phyloP scores from a whole-genome alignment of 1,139 yeast species.

The Zygosaccharomyces pseudobailii region DNA sequence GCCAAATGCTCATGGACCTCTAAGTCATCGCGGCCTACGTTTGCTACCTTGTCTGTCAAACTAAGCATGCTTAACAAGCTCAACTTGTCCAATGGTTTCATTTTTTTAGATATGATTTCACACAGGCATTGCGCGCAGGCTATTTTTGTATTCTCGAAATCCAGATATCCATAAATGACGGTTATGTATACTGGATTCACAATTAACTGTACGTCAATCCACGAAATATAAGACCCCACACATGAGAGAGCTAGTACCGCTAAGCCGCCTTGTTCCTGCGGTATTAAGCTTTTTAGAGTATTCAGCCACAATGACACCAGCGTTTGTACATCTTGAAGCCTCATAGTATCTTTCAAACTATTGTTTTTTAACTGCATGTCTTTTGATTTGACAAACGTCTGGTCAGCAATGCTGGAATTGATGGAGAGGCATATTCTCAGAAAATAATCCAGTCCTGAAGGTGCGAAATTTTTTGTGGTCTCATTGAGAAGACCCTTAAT shows the following conservation, averaged over 20 bases:
- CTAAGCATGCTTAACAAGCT: conserved; percentile 68
- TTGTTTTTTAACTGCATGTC: conserved; percentile 61
- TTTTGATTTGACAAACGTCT: conserved; percentile 66
- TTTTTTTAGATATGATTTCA: conserved; percentile 84
- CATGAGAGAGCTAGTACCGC: conserved; percentile 32
- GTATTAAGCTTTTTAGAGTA: conserved; percentile 39
- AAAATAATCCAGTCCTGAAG: conserved; percentile 66
- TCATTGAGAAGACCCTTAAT: conserved; percentile 30
- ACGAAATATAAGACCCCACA: conserved; percentile 82
- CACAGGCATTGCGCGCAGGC: conserved; percentile 68
- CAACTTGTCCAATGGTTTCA: conserved; percentile 83
- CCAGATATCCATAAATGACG: conserved; percentile 59
- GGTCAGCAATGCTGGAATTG: conserved; percentile 92
- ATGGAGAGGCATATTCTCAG: conserved; percentile 67
- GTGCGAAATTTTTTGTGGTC: conserved; percentile 24
- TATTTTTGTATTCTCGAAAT: conserved; percentile 45
- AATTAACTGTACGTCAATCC: conserved; percentile 89
- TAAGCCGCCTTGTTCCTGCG: conserved; percentile 22
- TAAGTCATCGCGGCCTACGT: conserved; percentile 39
- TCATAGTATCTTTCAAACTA: conserved; percentile 71
- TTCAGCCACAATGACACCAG: conserved; percentile 67
- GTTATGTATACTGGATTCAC: conserved; percentile 62
- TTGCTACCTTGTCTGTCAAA: conserved; percentile 44
- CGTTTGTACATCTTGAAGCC: conserved; percentile 68
- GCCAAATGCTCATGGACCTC: conserved; percentile 79